phyloP scores from a whole-genome alignment of 768 basidiomycete species.

The Phaeotremella skinneri region DNA sequence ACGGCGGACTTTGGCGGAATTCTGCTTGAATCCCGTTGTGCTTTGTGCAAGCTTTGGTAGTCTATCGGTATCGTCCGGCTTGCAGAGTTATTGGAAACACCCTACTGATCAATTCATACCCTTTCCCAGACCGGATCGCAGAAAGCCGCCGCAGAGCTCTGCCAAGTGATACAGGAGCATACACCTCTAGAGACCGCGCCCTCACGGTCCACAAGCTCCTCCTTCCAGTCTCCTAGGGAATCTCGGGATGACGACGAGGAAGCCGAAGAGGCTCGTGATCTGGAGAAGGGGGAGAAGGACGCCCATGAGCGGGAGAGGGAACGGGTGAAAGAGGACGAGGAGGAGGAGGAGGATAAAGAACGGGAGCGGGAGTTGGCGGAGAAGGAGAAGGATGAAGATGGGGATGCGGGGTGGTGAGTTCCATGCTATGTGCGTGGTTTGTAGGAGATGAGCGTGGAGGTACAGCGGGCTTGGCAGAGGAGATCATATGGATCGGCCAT shows the following conservation, averaged over 20 bases:
- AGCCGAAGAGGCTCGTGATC: no score
- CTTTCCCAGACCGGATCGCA: constrained; percentile 23
- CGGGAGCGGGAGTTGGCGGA: neutral
- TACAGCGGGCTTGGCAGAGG: neutral
- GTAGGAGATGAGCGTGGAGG: neutral
- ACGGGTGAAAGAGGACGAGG: neutral
- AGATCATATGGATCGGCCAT: no score
- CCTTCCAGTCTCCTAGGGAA: neutral
- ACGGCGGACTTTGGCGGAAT: neutral
- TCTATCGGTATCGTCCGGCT: no score
- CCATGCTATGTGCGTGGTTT: no score
- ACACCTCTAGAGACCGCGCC: constrained; percentile 26
- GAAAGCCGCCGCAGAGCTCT: constrained; percentile 37
- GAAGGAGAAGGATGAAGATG: neutral
- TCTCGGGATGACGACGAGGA: neutral
- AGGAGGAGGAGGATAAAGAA: neutral
- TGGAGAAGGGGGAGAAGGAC: neutral
- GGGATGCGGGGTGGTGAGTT: neutral
- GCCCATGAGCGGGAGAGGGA: neutral
- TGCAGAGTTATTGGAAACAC: no score
- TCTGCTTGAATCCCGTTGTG: no score
- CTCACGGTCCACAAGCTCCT: no score
- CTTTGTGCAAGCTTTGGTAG: no score
- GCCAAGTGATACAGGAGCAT: constrained; percentile 28
- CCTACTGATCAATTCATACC: no score